Evolutionary conservation across 2,329 filamentous ascomycete species (phyloP).

Genomic region (Myotisia sp.): DNA sequence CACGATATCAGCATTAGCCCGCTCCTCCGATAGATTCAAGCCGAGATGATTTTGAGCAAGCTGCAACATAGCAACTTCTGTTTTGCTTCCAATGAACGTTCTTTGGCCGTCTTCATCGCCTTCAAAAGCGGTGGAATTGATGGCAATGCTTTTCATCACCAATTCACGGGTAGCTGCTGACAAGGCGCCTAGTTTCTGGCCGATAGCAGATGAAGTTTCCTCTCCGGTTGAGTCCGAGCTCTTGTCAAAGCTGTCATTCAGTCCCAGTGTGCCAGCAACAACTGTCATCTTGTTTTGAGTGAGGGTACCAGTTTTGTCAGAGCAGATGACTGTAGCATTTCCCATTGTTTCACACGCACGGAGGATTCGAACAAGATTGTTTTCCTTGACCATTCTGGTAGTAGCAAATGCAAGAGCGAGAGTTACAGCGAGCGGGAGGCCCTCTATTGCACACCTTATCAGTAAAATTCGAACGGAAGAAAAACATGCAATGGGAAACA

Average conservation of each 20-base stretch:
- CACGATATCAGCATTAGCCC: slow-evolving; percentile 44
- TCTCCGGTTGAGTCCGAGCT: slow-evolving; percentile 12
- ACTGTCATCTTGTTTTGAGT: slow-evolving; percentile 67
- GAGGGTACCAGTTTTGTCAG: slow-evolving; percentile 62
- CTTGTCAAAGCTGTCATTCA: slow-evolving; percentile 42
- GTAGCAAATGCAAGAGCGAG: slow-evolving; percentile 64
- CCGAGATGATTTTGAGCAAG: slow-evolving; percentile 53
- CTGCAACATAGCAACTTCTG: slow-evolving; percentile 58
- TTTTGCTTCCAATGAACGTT: slow-evolving; percentile 61
- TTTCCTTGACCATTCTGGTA: slow-evolving; percentile 61
- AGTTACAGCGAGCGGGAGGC: slow-evolving; percentile 63
- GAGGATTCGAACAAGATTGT: slow-evolving; percentile 61
- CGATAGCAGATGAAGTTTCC: slow-evolving; percentile 14
- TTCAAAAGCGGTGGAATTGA: slow-evolving; percentile 59
- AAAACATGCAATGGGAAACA: slow-evolving; percentile 11
- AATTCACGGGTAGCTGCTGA: slow-evolving; percentile 23
- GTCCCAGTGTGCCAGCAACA: slow-evolving; percentile 55
- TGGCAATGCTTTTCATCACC: slow-evolving; percentile 29
- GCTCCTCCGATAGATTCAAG: slow-evolving; percentile 52
- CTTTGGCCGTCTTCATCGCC: slow-evolving; percentile 52
- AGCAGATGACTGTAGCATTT: slow-evolving; percentile 66
- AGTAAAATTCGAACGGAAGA: not conserved
- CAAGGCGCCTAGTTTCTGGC: slow-evolving; percentile 21
- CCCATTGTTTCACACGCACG: slow-evolving; percentile 73
- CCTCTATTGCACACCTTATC: slow-evolving; percentile 35